Conservation (phyloP, 257 asterid species). For the Ballota nigra region DNA sequence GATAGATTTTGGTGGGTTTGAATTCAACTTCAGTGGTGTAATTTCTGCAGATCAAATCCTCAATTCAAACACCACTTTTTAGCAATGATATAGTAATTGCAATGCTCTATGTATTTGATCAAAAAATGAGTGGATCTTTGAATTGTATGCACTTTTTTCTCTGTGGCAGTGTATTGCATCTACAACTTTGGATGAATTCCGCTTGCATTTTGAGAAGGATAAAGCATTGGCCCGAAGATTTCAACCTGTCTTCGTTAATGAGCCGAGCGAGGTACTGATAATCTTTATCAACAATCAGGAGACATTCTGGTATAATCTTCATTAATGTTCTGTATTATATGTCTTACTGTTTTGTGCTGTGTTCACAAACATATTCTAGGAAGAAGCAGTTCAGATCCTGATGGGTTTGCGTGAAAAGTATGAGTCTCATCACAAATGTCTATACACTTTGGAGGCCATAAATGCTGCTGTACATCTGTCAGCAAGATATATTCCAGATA, state of each 20-base stretch:
- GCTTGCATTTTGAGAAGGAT: slow-evolving; percentile 84
- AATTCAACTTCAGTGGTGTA: background rate
- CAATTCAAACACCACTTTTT: background rate
- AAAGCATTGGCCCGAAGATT: slow-evolving; percentile 93
- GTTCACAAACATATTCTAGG: slow-evolving; percentile 41
- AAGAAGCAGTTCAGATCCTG: slow-evolving; percentile 80
- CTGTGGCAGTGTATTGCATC: slow-evolving; percentile 88
- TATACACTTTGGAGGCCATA: slow-evolving; percentile 81
- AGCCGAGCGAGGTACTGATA: slow-evolving; percentile 73
- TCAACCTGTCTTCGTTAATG: slow-evolving; percentile 82
- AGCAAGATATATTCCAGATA: slow-evolving; percentile 82
- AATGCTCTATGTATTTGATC: slow-evolving; percentile 21
- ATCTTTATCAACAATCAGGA: slow-evolving; percentile 15
- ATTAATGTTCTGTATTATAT: background rate
- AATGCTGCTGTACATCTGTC: slow-evolving; percentile 91
- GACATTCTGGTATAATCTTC: too few species aligned
- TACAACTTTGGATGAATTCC: slow-evolving; percentile 89
- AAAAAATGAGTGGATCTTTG: slow-evolving; percentile 8
- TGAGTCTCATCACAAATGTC: slow-evolving; percentile 83
- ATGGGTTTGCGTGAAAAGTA: slow-evolving; percentile 87
- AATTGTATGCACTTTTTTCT: slow-evolving; percentile 19
- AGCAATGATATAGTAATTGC: background rate
- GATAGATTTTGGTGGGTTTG: background rate
- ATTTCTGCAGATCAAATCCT: background rate
- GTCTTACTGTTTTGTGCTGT: slow-evolving; percentile 11